A percentile compares a stretch with the other conserved stretches of the same genome.
phyloP scores from a whole-genome alignment of 2,329 filamentous ascomycete genomes.

The Aspergillus sp. region DNA sequence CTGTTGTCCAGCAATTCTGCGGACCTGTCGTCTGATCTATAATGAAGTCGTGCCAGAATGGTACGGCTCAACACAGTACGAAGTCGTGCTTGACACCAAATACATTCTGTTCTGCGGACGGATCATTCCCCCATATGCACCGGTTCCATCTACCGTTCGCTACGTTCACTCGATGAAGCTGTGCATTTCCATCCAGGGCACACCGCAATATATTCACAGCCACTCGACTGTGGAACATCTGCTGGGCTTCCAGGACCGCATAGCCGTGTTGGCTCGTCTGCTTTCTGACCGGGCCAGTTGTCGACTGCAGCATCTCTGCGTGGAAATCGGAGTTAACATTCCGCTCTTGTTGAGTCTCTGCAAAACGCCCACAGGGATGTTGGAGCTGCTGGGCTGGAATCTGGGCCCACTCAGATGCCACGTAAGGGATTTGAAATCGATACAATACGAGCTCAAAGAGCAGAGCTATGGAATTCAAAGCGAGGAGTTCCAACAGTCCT shows the following conservation, averaged over 20 bases:
- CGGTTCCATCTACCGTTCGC: slow-evolving; percentile 7
- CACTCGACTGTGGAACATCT: slow-evolving; percentile 5
- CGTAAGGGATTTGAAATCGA: not conserved
- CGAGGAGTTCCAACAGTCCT: slow-evolving; percentile 6
- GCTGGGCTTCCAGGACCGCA: slow-evolving; percentile 5
- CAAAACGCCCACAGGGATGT: slow-evolving; percentile 9
- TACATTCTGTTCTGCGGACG: slow-evolving; percentile 12
- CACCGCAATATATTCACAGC: slow-evolving; percentile 4
- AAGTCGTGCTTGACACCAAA: slow-evolving; percentile 9
- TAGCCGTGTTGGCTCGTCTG: not conserved
- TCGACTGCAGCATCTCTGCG: not conserved
- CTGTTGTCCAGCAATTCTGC: slow-evolving; percentile 10
- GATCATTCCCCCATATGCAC: slow-evolving; percentile 7
- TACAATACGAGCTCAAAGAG: slow-evolving; percentile 7
- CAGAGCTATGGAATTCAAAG: slow-evolving; percentile 13
- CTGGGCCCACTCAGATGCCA: slow-evolving; percentile 2
- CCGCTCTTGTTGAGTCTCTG: slow-evolving; percentile 11
- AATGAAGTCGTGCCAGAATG: slow-evolving; percentile 9
- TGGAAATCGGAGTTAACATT: slow-evolving; percentile 7
- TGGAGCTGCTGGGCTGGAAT: slow-evolving; percentile 9
- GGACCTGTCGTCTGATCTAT: slow-evolving; percentile 9
- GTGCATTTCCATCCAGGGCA: slow-evolving; percentile 8
- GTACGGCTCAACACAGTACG: slow-evolving; percentile 10
- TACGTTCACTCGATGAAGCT: slow-evolving; percentile 6
- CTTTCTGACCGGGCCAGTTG: not conserved